Base-by-base conservation (phyloP, 2,329 filamentous ascomycete species). In the Beauveria pseudobassiana region DNA sequence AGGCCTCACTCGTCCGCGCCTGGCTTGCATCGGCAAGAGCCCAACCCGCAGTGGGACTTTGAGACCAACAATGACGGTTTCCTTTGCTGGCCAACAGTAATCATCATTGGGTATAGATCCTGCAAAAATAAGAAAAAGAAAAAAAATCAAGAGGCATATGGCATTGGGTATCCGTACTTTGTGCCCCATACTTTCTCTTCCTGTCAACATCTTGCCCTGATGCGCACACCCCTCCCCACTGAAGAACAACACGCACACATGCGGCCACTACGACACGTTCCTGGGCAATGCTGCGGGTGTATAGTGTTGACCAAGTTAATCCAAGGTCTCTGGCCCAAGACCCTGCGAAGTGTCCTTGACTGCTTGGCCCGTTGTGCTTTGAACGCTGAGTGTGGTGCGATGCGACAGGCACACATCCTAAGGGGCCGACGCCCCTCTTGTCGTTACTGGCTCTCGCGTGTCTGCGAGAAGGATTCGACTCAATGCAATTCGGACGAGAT, bases 131-230 rank as follows among this genome's bases (percentile, higher is more conserved):
- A 52, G 46, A 51, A 45, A 38, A 38, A 5, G 2, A 22, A 52
- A 26, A 42, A 50, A 57, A 28, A 69, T 22, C 28, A 34, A 73
- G 68, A 70, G 70, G 68, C 67, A 70, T 72, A 68, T 67, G 73
- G 70, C 68, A 74, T 75, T 75, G 73, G 73, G 73, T 75, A 75
- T 70, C 72, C 71, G 65, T 75, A 75, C 72, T 69, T 59, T 73
- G 67, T 68, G 70, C 68, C 70, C 72, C 71, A 74, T 74, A 69
- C 64, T 63, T 65, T 63, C 62, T 18, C 30, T 51, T 46, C 65
- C 65, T 65, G 63, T 65, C 65, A 66, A 69, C 48, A 61, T 59
- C 63, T 65, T 34, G 64, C 66, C 66, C 68, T 64, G 66, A 65
- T 67, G 69, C 70, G 69, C 68, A 66, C 68, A 64, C 68, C 52